Evolutionary conservation across 495 filamentous ascomycete genomes (phyloP).

Genomic region (Astrothelium subdiscretum): DNA sequence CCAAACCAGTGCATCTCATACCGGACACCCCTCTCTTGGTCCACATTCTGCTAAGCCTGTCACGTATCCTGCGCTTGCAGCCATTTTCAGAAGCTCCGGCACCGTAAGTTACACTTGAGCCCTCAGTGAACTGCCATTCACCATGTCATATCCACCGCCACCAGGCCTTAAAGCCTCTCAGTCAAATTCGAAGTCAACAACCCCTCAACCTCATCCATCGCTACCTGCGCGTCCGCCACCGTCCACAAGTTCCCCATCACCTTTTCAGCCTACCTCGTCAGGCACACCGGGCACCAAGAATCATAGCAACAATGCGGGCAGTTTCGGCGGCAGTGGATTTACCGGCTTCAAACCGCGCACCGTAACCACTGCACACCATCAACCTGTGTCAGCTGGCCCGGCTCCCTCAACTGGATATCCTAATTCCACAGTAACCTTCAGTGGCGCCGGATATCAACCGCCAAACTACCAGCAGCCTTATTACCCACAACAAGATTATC

Average conservation of each 20-base stretch:
- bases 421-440: conserved; percentile 12
- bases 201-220: conserved; percentile 44
- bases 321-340: conserved; percentile 33
- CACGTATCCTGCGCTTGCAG: too few relatives aligned
- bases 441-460: conserved; percentile 16
- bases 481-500: conserved; percentile 35
- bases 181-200: conserved; percentile 26
- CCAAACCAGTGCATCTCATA: too few relatives aligned
- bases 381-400: conserved; percentile 35
- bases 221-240: conserved; percentile 79
- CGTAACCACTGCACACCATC: conserved; percentile 36
- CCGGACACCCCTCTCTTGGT: background rate
- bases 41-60: background rate
- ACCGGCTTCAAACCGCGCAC: conserved; percentile 53
- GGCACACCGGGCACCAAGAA: conserved; percentile 28
- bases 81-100: background rate
- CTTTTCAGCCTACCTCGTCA: conserved; percentile 47
- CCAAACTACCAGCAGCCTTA: conserved; percentile 18
- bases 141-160: conserved; percentile 90
- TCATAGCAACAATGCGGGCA: conserved; percentile 26
- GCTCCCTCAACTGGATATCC: conserved; percentile 19
- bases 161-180: conserved; percentile 58
- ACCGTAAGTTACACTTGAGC: conserved; percentile 6
- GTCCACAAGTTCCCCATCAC: conserved; percentile 41
- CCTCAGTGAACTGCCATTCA: conserved; percentile 52